Percentiles rank a stretch among this genome's conserved stretches.
Evolutionary conservation across 1,139 yeast genomes (phyloP).

Genomic region (Yamadazyma epiphylla): DNA sequence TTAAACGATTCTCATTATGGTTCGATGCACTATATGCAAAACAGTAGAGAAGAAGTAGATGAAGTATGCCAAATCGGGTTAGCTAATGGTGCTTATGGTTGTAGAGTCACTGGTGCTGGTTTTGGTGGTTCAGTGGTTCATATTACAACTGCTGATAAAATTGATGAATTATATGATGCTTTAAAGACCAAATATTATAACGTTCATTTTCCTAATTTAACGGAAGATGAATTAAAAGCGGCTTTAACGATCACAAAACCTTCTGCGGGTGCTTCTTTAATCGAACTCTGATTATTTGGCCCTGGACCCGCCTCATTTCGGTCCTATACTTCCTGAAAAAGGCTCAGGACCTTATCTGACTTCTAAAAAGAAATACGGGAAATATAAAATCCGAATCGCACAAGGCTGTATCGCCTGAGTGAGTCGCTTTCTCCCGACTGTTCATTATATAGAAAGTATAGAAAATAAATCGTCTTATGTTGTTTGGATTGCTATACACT

Average conservation of each 20-base stretch:
- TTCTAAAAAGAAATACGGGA: no score
- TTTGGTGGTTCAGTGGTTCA: slow-evolving; percentile 77
- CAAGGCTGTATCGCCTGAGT: no score
- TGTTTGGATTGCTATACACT: no score
- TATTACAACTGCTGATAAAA: slow-evolving; percentile 47
- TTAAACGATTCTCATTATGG: slow-evolving; percentile 56
- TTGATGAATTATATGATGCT: slow-evolving; percentile 42
- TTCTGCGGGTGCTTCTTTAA: slow-evolving; percentile 54
- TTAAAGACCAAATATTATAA: slow-evolving; percentile 49
- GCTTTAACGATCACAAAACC: slow-evolving; percentile 60
- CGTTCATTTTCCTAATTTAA: slow-evolving; percentile 44
- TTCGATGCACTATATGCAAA: slow-evolving; percentile 46
- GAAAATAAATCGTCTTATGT: no score
- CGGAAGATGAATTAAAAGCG: slow-evolving; percentile 40
- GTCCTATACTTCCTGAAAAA: no score
- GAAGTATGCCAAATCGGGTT: slow-evolving; percentile 52
- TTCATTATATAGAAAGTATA: no score
- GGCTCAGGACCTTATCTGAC: no score
- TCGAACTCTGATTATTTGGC: slow-evolving; percentile 14
- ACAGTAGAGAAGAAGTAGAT: slow-evolving; percentile 58
- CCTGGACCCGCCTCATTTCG: no score
- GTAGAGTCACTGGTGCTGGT: slow-evolving; percentile 79
- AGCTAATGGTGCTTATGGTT: slow-evolving; percentile 57
- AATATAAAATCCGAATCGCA: no score
- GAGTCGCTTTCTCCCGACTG: no score